Evolutionary conservation across 805 yeast species (phyloP), one percentile per base, ranked within the genome.

Genomic region (Millerago galiae): DNA sequence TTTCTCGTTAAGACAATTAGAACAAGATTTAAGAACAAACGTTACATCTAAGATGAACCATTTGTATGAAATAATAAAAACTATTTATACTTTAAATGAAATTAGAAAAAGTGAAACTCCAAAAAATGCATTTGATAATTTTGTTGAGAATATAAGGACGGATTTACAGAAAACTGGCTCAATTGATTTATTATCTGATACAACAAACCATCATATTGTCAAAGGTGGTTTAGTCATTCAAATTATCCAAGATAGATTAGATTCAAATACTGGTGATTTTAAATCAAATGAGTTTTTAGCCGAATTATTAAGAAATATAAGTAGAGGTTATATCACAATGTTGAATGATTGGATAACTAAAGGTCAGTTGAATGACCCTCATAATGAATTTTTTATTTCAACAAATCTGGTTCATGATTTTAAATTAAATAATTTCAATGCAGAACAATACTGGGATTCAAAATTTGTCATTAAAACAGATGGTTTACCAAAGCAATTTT

Each of bases 211-310:
- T 41, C 67, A 72, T 32, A 64, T 68, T 17, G 83, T 82, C 16
- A 85, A 83, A 62, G 98, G 99, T 28, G 96, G 96, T 0, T 59
- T 81, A 11, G 74, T 85, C 0, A 61, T 91, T 31, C 67, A 74
- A 40, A 66, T 83, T 1, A 66, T 93, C 2, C 83, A 84, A 42
- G 67, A 66, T 16, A 65, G 80, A 50, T 65, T 83, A 6, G 71
- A 72, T 30, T 65, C 67, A 2, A 75, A 71, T 51, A 72, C 75
- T 41, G 97, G 97, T 3, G 93, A 89, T 55, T 56, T 70, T 0
- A 63, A 62, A 2, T 74, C 84, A 0, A 64, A 65, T 31, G 66
- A 68, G 5, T 79, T 86, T 49, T 63, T 87, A 34, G 56, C 64
- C 1, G 52, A 55, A 4, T 52, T 91, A 3, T 75, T 83, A 39